Percentiles rank a stretch among this genome's conserved stretches.
Conservation (phyloP, 2,329 filamentous ascomycete genomes). For the Shiraia sp. region DNA sequence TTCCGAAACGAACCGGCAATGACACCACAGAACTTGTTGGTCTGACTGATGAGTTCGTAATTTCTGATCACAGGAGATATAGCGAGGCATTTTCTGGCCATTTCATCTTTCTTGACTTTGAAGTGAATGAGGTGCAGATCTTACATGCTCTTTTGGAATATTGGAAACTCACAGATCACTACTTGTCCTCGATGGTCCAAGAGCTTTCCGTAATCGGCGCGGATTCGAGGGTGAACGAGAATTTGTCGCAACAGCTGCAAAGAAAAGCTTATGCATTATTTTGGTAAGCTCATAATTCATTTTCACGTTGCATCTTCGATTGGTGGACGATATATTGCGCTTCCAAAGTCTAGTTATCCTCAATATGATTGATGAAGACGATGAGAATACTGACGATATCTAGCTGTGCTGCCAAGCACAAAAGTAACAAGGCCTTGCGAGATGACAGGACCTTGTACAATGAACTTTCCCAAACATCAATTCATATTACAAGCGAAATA, state of each 20-base stretch:
- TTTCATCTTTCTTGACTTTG: slow-evolving; percentile 18
- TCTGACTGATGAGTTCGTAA: slow-evolving; percentile 15
- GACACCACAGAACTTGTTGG: slow-evolving; percentile 8
- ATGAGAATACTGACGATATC: neutral
- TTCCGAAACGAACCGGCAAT: slow-evolving; percentile 9
- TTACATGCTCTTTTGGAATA: slow-evolving; percentile 17
- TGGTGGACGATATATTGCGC: neutral
- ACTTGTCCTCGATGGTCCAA: slow-evolving; percentile 17
- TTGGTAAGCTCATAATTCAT: slow-evolving; percentile 19
- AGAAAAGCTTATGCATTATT: slow-evolving; percentile 23
- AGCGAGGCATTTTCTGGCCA: slow-evolving; percentile 8
- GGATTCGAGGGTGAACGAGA: slow-evolving; percentile 4
- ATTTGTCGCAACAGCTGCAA: slow-evolving; percentile 7
- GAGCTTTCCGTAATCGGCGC: slow-evolving; percentile 15
- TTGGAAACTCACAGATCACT: slow-evolving; percentile 9
- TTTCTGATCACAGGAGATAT: slow-evolving; percentile 20
- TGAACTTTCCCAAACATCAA: slow-evolving; percentile 4
- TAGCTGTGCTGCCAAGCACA: slow-evolving; percentile 28
- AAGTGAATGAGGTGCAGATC: slow-evolving; percentile 14
- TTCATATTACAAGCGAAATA: slow-evolving; percentile 13
- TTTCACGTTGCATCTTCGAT: neutral
- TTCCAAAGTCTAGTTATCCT: slow-evolving; percentile 1
- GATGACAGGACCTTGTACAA: slow-evolving; percentile 12
- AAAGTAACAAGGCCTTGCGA: slow-evolving; percentile 22
- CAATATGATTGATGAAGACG: neutral